phyloP scores from a whole-genome alignment of 2,329 filamentous ascomycete species.

The Cordyceps cateniannulata region DNA sequence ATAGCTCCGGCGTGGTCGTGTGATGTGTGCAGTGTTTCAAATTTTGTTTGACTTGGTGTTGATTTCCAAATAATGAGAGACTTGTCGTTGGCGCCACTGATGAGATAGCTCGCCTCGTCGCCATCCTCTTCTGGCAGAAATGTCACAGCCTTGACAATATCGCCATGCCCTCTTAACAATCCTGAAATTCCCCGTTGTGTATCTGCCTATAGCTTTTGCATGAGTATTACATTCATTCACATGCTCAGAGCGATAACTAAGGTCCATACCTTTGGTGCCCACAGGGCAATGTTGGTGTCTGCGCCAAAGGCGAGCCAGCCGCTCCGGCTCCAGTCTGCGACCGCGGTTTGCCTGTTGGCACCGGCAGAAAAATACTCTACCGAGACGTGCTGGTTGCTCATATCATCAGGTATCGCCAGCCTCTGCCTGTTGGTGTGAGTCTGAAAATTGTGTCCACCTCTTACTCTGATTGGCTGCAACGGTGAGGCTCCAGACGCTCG shows the following conservation, averaged over 20 bases:
- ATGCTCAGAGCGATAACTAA: background rate
- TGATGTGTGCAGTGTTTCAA: constrained; percentile 43
- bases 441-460: constrained; percentile 28
- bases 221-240: background rate
- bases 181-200: constrained; percentile 51
- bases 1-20: constrained; percentile 67
- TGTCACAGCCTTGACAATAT: constrained; percentile 74
- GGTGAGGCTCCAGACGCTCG: background rate
- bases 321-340: constrained; percentile 77
- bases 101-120: constrained; percentile 48
- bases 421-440: constrained; percentile 20
- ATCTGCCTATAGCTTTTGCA: constrained; percentile 24
- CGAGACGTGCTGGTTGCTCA: constrained; percentile 27
- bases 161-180: constrained; percentile 70
- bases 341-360: constrained; percentile 82
- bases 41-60: constrained; percentile 18
- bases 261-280: constrained; percentile 64
- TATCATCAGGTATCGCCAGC: constrained; percentile 17
- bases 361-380: constrained; percentile 64
- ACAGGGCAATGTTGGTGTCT: constrained; percentile 81
- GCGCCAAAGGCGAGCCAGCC: constrained; percentile 82
- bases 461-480: constrained; percentile 30
- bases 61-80: constrained; percentile 66
- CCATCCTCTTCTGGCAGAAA: constrained; percentile 55
- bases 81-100: constrained; percentile 79